Evolutionary conservation across 1,139 yeast genomes (phyloP).

Genomic region (Kodamaea derodonti): DNA sequence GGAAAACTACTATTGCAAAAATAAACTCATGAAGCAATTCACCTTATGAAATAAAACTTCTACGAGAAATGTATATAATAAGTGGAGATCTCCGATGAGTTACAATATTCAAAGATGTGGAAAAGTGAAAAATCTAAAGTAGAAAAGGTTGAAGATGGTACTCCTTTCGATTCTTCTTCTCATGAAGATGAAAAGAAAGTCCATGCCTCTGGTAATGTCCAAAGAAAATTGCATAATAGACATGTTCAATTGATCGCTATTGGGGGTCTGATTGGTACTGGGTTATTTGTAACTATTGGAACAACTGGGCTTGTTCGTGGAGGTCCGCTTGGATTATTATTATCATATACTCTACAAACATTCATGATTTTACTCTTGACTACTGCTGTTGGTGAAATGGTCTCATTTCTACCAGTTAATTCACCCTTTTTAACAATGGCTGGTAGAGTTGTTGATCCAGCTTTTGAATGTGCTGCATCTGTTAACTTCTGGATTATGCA

Average conservation of each 20-base stretch:
- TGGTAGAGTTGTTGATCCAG: constrained; percentile 57
- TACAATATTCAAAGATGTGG: constrained; percentile 4
- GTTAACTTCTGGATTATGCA: constrained; percentile 79
- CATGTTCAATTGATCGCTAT: constrained; percentile 50
- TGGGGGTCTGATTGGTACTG: constrained; percentile 51
- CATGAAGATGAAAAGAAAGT: constrained; percentile 3
- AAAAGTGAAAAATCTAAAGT: constrained; percentile 2
- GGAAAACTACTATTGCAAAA: no score
- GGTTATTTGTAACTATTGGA: constrained; percentile 47
- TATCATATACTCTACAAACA: constrained; percentile 44
- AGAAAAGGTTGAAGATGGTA: background rate
- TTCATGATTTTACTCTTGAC: constrained; percentile 57
- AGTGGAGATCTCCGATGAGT: constrained; percentile 1
- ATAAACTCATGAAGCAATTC: no score
- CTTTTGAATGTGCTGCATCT: constrained; percentile 73
- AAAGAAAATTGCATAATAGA: constrained; percentile 21
- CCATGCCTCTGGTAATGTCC: constrained; percentile 7
- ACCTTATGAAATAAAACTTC: no score
- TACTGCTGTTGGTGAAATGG: constrained; percentile 79
- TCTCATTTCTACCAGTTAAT: constrained; percentile 67
- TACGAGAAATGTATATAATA: background rate
- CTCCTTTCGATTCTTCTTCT: constrained; percentile 5
- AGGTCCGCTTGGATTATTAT: constrained; percentile 47
- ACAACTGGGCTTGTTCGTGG: constrained; percentile 35
- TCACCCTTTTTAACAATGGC: constrained; percentile 59